Percentiles rank a stretch among this genome's conserved stretches.
Conservation (phyloP, 257 asterid genomes). For the Eucommia ulmoides region DNA sequence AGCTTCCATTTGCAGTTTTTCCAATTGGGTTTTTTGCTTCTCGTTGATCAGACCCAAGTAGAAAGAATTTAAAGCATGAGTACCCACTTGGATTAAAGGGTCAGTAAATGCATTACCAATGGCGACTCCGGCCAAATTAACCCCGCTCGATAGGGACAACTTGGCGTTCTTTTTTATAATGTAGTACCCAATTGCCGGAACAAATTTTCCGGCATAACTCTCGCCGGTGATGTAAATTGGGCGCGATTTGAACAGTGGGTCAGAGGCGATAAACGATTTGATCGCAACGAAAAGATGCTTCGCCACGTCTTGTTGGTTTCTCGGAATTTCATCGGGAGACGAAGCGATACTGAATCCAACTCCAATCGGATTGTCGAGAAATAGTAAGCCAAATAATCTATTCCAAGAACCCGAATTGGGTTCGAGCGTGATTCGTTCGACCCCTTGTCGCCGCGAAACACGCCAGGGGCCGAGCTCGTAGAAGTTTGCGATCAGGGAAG, state of each 20-base stretch:
- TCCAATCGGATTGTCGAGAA: neutral
- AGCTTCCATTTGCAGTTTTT: neutral
- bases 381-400: neutral
- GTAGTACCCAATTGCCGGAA: neutral
- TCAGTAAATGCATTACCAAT: neutral
- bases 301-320: neutral
- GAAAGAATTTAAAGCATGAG: neutral
- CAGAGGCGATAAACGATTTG: neutral
- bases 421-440: neutral
- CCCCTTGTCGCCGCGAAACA: neutral
- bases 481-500: neutral
- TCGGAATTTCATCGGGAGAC: neutral
- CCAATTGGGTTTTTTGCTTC: neutral
- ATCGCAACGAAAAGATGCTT: neutral
- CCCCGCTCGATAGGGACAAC: neutral
- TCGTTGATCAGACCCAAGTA: neutral
- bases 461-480: slow-evolving; percentile 2
- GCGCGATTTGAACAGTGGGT: neutral
- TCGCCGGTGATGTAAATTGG: neutral
- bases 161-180: neutral
- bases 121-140: neutral
- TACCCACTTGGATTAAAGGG: neutral
- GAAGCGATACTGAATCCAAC: neutral
- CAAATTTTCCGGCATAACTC: neutral
- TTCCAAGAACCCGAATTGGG: slow-evolving; percentile 1